Percentiles rank a stretch among this genome's conserved stretches.
These are phyloP conservation scores for Talaromyces adpressus DNA, from an alignment of 495 filamentous ascomycete genomes.

Conservation along the genomic window DNA sequence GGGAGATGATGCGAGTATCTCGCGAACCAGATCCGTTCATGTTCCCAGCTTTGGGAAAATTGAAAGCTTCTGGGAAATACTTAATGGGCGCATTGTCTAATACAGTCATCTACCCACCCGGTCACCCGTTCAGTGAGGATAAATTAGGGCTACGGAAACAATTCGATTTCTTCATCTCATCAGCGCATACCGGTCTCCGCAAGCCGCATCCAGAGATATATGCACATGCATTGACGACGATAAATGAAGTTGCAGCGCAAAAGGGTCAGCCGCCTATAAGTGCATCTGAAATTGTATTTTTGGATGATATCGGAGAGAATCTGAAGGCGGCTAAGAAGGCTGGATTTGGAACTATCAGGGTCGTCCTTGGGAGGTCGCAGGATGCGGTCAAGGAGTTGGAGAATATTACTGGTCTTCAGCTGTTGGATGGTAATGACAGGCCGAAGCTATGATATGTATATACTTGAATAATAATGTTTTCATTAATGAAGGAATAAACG, in stretches of 20 bases:
- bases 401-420: conserved; percentile 44
- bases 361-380: conserved; percentile 66
- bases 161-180: conserved; percentile 80
- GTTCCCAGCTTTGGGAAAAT: conserved; percentile 69
- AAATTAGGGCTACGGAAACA: conserved; percentile 43
- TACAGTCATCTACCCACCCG: conserved; percentile 72
- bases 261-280: conserved; percentile 48
- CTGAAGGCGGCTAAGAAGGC: conserved; percentile 67
- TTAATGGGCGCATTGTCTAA: conserved; percentile 82
- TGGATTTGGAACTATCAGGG: conserved; percentile 80
- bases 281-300: conserved; percentile 69
- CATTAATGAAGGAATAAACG: neutral
- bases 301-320: conserved; percentile 96
- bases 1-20: conserved; percentile 81
- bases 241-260: conserved; percentile 52
- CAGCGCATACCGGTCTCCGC: conserved; percentile 77
- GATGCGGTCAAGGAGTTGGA: conserved; percentile 70
- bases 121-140: conserved; percentile 48
- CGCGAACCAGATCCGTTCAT: conserved; percentile 74
- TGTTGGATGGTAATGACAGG: conserved; percentile 40
- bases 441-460: conserved; percentile 28
- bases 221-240: conserved; percentile 55
- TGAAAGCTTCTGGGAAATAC: conserved; percentile 56
- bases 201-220: conserved; percentile 87
- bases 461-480: neutral